Conservation (phyloP, 2,329 filamentous ascomycete genomes). For the Penicillium sp. region DNA sequence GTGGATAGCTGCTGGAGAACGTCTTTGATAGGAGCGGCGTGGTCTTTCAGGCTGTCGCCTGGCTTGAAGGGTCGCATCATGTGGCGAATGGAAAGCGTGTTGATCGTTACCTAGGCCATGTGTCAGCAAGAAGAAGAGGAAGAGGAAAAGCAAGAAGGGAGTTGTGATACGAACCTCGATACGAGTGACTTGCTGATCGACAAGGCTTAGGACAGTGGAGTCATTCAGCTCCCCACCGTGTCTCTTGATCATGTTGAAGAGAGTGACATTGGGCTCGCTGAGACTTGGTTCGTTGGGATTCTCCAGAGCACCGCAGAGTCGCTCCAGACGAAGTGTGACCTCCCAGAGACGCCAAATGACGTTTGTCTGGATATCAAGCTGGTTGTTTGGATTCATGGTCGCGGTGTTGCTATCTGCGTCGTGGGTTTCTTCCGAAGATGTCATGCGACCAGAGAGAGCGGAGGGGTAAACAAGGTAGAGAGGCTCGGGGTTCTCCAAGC, state of each 20-base stretch:
- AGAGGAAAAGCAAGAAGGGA: background rate
- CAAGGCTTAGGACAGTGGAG: conserved; percentile 80
- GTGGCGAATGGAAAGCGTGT: conserved; percentile 76
- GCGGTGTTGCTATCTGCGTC: conserved; percentile 48
- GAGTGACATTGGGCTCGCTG: conserved; percentile 77
- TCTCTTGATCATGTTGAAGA: conserved; percentile 73
- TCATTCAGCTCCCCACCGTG: conserved; percentile 85
- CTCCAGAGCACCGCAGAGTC: conserved; percentile 89
- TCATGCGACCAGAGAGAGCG: conserved; percentile 71
- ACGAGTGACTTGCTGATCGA: conserved; percentile 92
- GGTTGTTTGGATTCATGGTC: conserved; percentile 63
- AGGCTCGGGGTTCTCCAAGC: conserved; percentile 93
- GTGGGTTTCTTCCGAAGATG: conserved; percentile 50
- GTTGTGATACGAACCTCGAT: conserved; percentile 74
- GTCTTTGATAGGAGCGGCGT: conserved; percentile 75
- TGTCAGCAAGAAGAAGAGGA: conserved; percentile 5
- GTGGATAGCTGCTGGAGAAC: conserved; percentile 51
- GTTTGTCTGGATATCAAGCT: conserved; percentile 78
- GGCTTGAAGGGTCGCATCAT: conserved; percentile 69
- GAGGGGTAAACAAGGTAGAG: conserved; percentile 96
- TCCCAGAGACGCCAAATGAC: conserved; percentile 89
- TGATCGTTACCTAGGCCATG: conserved; percentile 72
- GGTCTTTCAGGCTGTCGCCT: conserved; percentile 66
- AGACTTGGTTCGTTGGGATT: conserved; percentile 63
- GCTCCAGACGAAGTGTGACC: conserved; percentile 84